Percentiles rank a stretch among this genome's conserved stretches.
Evolutionary conservation across 352 stramenopile genomes (phyloP).

Genomic region (Globisporangium megalacanthum): DNA sequence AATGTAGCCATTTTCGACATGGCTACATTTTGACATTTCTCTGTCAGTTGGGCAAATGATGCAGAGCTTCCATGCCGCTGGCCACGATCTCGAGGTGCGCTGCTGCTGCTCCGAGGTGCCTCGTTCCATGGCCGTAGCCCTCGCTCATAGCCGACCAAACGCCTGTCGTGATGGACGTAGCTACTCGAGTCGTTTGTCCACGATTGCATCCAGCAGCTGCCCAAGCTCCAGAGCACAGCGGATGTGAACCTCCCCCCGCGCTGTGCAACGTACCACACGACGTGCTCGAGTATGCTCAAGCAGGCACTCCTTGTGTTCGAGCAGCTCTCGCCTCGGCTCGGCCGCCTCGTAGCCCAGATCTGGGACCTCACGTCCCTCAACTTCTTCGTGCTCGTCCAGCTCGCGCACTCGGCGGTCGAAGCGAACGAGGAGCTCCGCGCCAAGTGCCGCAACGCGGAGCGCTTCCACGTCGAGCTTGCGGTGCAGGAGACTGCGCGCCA

Average conservation of each 20-base stretch:
- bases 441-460: conserved; percentile 23
- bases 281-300: conserved; percentile 50
- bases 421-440: conserved; percentile 26
- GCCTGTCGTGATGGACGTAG: conserved; percentile 5
- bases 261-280: conserved; percentile 39
- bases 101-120: neutral
- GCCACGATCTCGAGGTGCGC: conserved; percentile 40
- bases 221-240: conserved; percentile 20
- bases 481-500: conserved; percentile 24
- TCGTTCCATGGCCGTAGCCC: neutral
- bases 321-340: conserved; percentile 40
- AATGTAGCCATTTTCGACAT: no score
- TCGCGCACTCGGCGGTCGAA: conserved; percentile 30
- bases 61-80: conserved; percentile 35
- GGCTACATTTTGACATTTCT: no score
- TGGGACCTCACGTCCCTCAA: conserved; percentile 66
- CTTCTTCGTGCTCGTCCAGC: conserved; percentile 54
- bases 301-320: conserved; percentile 35
- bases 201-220: conserved; percentile 45
- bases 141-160: no score
- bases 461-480: conserved; percentile 25
- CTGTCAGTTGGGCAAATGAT: no score
- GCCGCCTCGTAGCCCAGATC: conserved; percentile 41
- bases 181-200: conserved; percentile 55
- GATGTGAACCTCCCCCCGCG: conserved; percentile 30